These are phyloP conservation scores for Trichophyton verrucosum DNA, from an alignment of 2,329 filamentous ascomycete genomes.

Conservation along the genomic window DNA sequence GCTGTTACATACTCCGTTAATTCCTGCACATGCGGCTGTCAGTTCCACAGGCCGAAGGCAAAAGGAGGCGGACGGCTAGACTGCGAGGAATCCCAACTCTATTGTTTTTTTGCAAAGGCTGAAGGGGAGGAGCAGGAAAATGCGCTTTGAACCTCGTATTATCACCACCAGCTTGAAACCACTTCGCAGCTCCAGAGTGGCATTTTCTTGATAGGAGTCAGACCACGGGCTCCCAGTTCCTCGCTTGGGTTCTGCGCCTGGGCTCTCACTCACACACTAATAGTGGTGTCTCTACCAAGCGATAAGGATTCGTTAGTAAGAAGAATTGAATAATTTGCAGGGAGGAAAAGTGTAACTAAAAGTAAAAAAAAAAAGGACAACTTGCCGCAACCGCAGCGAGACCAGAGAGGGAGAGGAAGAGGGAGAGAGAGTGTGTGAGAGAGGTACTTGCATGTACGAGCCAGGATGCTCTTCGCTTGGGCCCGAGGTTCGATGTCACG, in stretches of 20 bases:
- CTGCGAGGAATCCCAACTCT: slow-evolving; percentile 4
- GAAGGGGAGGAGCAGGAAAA: background rate
- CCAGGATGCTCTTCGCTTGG: slow-evolving; percentile 1
- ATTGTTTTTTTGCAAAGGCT: background rate
- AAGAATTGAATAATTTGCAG: background rate
- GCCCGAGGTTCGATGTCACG: slow-evolving; percentile 3
- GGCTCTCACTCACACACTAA: background rate
- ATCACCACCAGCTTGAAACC: background rate
- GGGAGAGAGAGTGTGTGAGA: too few species aligned
- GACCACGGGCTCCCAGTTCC: background rate
- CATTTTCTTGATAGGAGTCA: background rate
- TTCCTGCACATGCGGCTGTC: slow-evolving; percentile 1
- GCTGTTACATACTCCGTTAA: background rate
- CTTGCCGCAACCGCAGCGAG: background rate
- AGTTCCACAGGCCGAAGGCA: background rate
- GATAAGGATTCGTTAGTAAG: background rate
- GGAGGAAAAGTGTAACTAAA: background rate
- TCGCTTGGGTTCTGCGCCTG: slow-evolving; percentile 2
- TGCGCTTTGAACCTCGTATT: slow-evolving; percentile 5
- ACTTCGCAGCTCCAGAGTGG: background rate
- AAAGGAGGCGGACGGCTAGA: slow-evolving; percentile 4
- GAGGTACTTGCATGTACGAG: background rate
- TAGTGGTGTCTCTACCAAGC: background rate
- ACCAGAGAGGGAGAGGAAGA: too few species aligned
- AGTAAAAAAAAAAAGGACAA: background rate